Conservation (phyloP, 2,329 filamentous ascomycete species). For the Teratosphaeria nubilosa region DNA sequence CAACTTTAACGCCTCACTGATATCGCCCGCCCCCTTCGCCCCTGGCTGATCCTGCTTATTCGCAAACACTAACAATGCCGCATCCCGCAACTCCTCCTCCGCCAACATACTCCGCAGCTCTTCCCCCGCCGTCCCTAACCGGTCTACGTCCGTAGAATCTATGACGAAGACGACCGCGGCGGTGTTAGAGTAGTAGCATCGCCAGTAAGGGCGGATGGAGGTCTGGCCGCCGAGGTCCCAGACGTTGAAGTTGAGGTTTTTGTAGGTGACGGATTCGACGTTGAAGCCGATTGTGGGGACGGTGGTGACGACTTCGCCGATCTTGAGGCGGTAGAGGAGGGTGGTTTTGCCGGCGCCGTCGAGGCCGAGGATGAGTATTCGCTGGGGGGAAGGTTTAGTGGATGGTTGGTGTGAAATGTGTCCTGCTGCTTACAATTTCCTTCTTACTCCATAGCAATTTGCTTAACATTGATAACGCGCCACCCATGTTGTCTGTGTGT, state of each 20-base stretch:
- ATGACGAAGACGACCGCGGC: constrained; percentile 98
- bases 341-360: constrained; percentile 99
- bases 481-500: constrained; percentile 37
- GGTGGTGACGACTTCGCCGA: constrained; percentile 96
- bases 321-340: constrained; percentile 86
- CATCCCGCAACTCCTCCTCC: constrained; percentile 91
- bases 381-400: constrained; percentile 13
- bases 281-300: constrained; percentile 99
- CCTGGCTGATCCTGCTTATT: constrained; percentile 99
- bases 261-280: constrained; percentile 96
- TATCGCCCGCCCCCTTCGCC: constrained; percentile 91
- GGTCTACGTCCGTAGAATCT: constrained; percentile 94
- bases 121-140: constrained; percentile 82
- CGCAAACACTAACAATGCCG: constrained; percentile 85
- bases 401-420: background rate
- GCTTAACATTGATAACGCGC: constrained; percentile 48
- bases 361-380: constrained; percentile 63
- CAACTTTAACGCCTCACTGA: constrained; percentile 82
- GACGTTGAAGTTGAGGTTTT: constrained; percentile 97
- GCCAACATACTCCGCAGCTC: constrained; percentile 92
- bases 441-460: constrained; percentile 86
- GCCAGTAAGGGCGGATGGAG: constrained; percentile 97
- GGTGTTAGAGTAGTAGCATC: constrained; percentile 98
- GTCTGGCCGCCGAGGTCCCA: constrained; percentile 98
- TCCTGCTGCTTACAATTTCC: constrained; percentile 51